Base-by-base conservation (phyloP, 768 basidiomycete species). In the Pisolithus microcarpus region DNA sequence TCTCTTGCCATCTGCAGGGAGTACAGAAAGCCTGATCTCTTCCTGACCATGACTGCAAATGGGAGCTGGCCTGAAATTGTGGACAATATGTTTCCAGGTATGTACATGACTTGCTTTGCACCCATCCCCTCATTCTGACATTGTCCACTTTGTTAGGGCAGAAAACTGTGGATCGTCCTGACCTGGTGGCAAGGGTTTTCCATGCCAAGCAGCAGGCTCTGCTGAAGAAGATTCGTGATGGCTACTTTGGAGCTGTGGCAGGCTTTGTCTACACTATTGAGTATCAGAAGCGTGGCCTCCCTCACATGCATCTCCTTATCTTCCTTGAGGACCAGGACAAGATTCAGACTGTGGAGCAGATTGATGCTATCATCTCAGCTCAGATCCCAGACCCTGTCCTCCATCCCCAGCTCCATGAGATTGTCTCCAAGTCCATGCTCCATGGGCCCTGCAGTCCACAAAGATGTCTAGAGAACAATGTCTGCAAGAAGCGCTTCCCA, bases 221-320 rank as follows among this genome's bases (percentile, higher is more conserved):
- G 1, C 19, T 76, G 0, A 50, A 70, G 2, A 62, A 66, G 21
- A 68, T 81, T 7, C 61, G 63, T 11, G 23, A 69, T 38, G 69
- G 70, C 7, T 61, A 75, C 39, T 71, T 78, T 64, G 79, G 79
- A 0, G 8, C 51, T 1, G 51, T 63, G 6, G 70, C 70, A 31
- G 79, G 73, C 4, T 61, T 69, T 50, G 72, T 81, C 0, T 77
- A 78, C 50, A 73, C 71, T 9, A 78, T 80, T 46, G 76, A 84
- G 53, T 82, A 80, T 56, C 80, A 82, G 57, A 82, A 81, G 52
- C 59, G 74, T 0, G 76, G 77, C 0, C 70, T 82, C 0, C 79
- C 79, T 23, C 78, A 81, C 54, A 72, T 75, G 56, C 81, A 83
- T 58, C 54, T 74, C 9, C 56, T 81, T 1, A 61, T 82, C 40